These are phyloP conservation scores for Dothideomycetidae sp. DNA, from an alignment of 2,329 filamentous ascomycete genomes.

Conservation along the genomic window DNA sequence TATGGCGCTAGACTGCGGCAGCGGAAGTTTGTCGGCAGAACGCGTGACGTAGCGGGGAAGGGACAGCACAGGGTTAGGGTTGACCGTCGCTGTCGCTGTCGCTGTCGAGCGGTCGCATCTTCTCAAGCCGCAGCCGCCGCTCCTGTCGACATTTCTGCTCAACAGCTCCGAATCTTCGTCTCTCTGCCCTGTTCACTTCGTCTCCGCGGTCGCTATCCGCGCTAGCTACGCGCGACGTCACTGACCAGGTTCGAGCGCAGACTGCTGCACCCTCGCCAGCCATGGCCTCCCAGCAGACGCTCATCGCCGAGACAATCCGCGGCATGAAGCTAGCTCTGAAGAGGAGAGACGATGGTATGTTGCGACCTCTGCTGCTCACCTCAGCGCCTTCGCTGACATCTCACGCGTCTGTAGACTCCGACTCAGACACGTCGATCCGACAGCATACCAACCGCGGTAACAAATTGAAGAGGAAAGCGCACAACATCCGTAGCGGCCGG, in stretches of 20 bases:
- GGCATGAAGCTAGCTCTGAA: constrained; percentile 56
- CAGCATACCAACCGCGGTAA: constrained; percentile 60
- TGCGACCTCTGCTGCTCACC: background rate
- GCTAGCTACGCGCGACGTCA: too few species aligned
- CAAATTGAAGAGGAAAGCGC: constrained; percentile 62
- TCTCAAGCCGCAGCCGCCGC: too few species aligned
- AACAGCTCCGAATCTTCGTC: too few species aligned
- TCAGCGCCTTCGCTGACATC: background rate
- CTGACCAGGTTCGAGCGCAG: too few species aligned
- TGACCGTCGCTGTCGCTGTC: too few species aligned
- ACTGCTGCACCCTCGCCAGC: background rate
- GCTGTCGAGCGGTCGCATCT: too few species aligned
- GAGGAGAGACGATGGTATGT: constrained; percentile 46
- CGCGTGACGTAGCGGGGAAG: background rate
- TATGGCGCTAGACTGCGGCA: background rate
- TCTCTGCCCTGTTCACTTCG: too few species aligned
- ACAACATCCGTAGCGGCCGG: constrained; percentile 56
- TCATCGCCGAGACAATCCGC: constrained; percentile 50
- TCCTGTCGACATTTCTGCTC: too few species aligned
- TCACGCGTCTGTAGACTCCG: constrained; percentile 45
- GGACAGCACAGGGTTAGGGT: too few species aligned
- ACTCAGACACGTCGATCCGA: constrained; percentile 60
- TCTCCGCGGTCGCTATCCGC: too few species aligned
- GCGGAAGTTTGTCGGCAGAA: background rate
- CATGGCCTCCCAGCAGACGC: constrained; percentile 43